Evolutionary conservation across 148 eudicot species (phyloP).

Genomic region (Silene conica): DNA sequence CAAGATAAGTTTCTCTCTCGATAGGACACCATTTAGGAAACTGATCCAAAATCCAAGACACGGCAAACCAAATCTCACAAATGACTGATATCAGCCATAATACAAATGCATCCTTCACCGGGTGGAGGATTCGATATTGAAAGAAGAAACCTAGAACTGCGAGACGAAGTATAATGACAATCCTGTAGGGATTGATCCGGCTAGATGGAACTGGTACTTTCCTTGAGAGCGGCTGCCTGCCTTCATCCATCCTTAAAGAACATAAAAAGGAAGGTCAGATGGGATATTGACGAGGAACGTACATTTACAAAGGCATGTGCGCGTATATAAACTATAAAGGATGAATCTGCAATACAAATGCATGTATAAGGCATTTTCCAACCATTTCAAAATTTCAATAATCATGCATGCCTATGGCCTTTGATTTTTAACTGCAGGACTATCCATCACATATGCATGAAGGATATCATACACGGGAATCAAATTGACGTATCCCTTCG

Average conservation of each 20-base stretch:
- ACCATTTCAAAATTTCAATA: not conserved
- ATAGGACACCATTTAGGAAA: constrained; percentile 95
- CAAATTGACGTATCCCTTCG: not conserved
- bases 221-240: constrained; percentile 95
- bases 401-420: constrained; percentile 2
- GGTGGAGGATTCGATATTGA: constrained; percentile 80
- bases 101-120: constrained; percentile 84
- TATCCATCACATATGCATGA: not conserved
- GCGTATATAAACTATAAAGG: not conserved
- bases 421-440: not conserved
- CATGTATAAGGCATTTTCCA: constrained; percentile 13
- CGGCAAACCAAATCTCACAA: constrained; percentile 97
- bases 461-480: not conserved
- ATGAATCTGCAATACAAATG: not conserved
- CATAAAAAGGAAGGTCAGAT: constrained; percentile 9
- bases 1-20: constrained; percentile 90
- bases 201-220: constrained; percentile 88
- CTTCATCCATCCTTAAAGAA: constrained; percentile 86
- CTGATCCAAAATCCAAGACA: constrained; percentile 95
- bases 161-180: constrained; percentile 70
- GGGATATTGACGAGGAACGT: not conserved
- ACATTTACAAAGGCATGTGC: not conserved
- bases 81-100: constrained; percentile 88
- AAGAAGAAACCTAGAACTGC: constrained; percentile 76
- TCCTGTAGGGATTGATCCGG: constrained; percentile 90